These are phyloP conservation scores for Sporothrix globosa DNA, from an alignment of 2,329 filamentous ascomycete species.

Conservation along the genomic window DNA sequence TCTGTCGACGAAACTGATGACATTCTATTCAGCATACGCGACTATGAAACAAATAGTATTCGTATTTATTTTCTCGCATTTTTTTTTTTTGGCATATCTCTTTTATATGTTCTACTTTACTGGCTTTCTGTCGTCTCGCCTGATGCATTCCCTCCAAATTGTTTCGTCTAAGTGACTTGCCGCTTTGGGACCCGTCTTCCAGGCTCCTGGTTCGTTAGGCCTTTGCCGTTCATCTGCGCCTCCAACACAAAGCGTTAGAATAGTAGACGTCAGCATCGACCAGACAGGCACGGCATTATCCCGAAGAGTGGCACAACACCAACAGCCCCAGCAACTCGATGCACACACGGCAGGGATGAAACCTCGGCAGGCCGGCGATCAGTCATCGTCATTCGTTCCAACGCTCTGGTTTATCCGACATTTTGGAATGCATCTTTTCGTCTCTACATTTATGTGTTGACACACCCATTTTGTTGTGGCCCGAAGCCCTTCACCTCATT, in stretches of 20 bases:
- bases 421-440: not conserved
- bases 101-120: too few relatives aligned
- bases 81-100: not conserved
- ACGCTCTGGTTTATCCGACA: not conserved
- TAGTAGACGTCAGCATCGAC: not conserved
- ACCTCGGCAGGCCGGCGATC: constrained; percentile 17
- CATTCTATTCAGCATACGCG: not conserved
- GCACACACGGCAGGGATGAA: constrained; percentile 28
- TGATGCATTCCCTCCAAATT: too few relatives aligned
- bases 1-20: constrained; percentile 27
- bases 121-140: too few relatives aligned
- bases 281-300: constrained; percentile 19
- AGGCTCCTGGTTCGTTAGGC: constrained; percentile 8
- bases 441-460: not conserved
- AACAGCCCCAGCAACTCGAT: not conserved
- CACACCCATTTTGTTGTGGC: not conserved
- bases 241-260: not conserved
- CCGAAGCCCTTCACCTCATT: too few relatives aligned
- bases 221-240: not conserved
- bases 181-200: not conserved
- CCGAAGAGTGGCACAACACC: not conserved
- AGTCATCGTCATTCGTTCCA: not conserved
- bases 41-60: constrained; percentile 4
- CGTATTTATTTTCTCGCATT: constrained; percentile 32
- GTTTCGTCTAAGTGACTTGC: not conserved